Evolutionary conservation across 768 basidiomycete genomes (phyloP), one percentile per base, ranked within the genome.

Genomic region (Tremella yokohamensis): DNA sequence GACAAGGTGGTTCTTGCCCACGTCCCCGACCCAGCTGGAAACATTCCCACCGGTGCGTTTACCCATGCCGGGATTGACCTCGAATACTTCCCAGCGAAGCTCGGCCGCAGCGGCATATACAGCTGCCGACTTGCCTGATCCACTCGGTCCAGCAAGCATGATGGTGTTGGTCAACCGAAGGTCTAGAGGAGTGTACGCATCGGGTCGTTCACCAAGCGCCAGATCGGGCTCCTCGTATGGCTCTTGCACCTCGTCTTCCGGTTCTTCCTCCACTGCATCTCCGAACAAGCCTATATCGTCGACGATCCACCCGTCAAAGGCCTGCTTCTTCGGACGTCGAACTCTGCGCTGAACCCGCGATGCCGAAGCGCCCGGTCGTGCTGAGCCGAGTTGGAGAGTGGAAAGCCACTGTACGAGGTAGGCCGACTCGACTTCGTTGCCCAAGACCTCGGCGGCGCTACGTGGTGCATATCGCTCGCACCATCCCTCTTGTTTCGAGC

Each of bases 61-160:
- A n/a, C 92, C 92, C 52, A 93, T 85, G 2, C 96, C 96, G 22
- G 96, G 89, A 77, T 92, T 88, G 12, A 98, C 91, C 75, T 99
- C 96, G 69, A 97, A 96, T 12, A 98, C 84, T 50, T 93, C 89
- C 89, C 90, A 99, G 13, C 86, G 90, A 34, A 99, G 81, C 77
- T 99, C 94, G 54, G 85, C 84, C 3, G 92, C 90, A 70, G 91
- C 93, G 0, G 94, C 92, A 76, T 96, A 92, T 1, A 96, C 87
- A 19, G 90, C 83, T 1, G 90, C 86, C 4, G 91, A 93, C 79
- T 99, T 99, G 29, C 96, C 96, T 53, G 81, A 81, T 11, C 93
- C 94, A 29, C 82, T 77, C 0, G 90, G 91, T 0, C 96, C 96
- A 42, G 79, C 73, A 40, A 99, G 82, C 13, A 99, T 79, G 49